A percentile compares a stretch with the other conserved stretches of the same genome.
Evolutionary conservation across 306 rosid genomes (phyloP).

Genomic region (Castanea crenata): DNA sequence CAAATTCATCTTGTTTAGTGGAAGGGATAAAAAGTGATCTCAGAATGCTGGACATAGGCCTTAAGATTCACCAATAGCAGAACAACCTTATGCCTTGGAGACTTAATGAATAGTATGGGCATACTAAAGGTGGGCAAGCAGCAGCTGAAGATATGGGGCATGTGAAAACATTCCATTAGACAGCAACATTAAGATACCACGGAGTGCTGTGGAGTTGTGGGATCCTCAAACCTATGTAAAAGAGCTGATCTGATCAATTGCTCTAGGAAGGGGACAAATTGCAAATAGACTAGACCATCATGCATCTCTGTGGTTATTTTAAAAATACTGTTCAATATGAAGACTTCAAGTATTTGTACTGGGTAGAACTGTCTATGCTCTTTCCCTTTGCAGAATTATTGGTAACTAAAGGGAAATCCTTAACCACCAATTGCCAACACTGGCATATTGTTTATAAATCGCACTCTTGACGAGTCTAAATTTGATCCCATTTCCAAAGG

Average conservation of each 20-base stretch:
- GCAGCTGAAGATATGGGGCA: slow-evolving; percentile 59
- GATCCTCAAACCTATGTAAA: slow-evolving; percentile 67
- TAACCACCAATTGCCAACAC: slow-evolving; percentile 64
- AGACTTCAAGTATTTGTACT: slow-evolving; percentile 58
- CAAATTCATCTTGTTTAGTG: slow-evolving; percentile 32
- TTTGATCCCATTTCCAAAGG: slow-evolving; percentile 29
- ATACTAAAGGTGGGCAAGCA: slow-evolving; percentile 85
- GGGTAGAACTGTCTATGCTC: slow-evolving; percentile 35
- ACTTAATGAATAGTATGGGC: slow-evolving; percentile 54
- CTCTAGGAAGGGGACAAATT: slow-evolving; percentile 64
- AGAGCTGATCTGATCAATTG: slow-evolving; percentile 64
- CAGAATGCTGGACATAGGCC: slow-evolving; percentile 72
- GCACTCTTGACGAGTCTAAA: slow-evolving; percentile 40
- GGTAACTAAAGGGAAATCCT: slow-evolving; percentile 44
- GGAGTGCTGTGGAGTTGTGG: slow-evolving; percentile 55
- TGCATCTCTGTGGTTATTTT: slow-evolving; percentile 54
- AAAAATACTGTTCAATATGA: slow-evolving; percentile 51
- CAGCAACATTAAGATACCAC: slow-evolving; percentile 42
- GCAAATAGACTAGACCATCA: slow-evolving; percentile 43
- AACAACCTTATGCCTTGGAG: slow-evolving; percentile 27
- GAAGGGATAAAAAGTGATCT: slow-evolving; percentile 55
- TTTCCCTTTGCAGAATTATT: slow-evolving; percentile 37
- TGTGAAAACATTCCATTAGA: slow-evolving; percentile 51
- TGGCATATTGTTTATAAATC: slow-evolving; percentile 49
- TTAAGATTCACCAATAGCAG: slow-evolving; percentile 49